Evolutionary conservation across 306 rosid species (phyloP).

Genomic region (Glycyrrhiza uralensis): DNA sequence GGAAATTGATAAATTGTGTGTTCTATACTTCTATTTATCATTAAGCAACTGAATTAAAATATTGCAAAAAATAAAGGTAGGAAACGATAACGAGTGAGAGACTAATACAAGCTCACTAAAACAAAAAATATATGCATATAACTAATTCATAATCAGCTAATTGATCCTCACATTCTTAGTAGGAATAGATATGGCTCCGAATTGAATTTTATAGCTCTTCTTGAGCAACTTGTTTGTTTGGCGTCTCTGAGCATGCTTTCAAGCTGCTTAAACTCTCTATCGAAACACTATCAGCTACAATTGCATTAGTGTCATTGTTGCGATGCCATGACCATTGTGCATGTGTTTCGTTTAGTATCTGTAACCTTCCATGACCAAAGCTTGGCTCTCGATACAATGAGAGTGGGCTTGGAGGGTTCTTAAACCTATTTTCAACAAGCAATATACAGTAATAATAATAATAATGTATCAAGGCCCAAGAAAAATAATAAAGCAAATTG

Average conservation of each 20-base stretch:
- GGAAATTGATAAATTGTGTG: no score
- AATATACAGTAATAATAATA: not conserved
- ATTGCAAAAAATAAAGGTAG: no score
- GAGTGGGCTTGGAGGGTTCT: conserved; percentile 43
- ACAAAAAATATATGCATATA: no score
- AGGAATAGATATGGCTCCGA: not conserved
- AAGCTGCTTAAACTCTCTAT: conserved; percentile 41
- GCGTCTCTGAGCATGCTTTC: conserved; percentile 17
- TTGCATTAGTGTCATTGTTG: conserved; percentile 49
- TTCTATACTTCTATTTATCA: no score
- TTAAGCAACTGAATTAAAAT: no score
- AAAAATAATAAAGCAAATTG: not conserved
- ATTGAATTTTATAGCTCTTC: conserved; percentile 31
- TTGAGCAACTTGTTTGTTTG: not conserved
- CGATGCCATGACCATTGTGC: conserved; percentile 88
- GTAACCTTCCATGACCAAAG: conserved; percentile 76
- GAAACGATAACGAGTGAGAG: no score
- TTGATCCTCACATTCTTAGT: not conserved
- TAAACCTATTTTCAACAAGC: conserved; percentile 27
- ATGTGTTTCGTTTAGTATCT: conserved; percentile 55
- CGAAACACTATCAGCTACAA: conserved; percentile 56
- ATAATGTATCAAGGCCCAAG: not conserved
- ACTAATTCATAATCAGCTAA: no score
- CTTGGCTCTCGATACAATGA: conserved; percentile 69
- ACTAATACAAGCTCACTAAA: no score